Evolutionary conservation across 1,284 basidiomycete species (phyloP).

Genomic region (Singerocomus inundabilis): DNA sequence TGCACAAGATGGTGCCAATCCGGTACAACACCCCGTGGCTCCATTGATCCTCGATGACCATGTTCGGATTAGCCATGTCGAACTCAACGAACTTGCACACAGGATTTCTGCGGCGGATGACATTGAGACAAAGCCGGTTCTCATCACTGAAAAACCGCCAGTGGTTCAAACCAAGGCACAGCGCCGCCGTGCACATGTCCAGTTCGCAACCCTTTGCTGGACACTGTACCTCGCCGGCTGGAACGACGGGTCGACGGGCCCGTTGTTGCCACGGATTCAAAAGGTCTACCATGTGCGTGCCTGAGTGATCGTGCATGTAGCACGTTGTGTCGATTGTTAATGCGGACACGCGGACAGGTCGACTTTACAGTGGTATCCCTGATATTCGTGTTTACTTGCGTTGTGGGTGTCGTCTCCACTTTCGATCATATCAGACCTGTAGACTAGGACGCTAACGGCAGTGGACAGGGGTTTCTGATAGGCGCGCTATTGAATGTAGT

Average conservation of each 20-base stretch:
- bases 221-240: slow-evolving; percentile 32
- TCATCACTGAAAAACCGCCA: background rate
- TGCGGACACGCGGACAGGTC: slow-evolving; percentile 13
- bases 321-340: background rate
- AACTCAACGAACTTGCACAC: slow-evolving; percentile 14
- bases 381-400: slow-evolving; percentile 35
- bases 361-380: slow-evolving; percentile 32
- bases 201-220: slow-evolving; percentile 33
- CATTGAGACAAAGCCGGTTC: background rate
- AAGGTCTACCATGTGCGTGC: slow-evolving; percentile 28
- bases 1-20: slow-evolving; percentile 7
- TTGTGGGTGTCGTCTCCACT: slow-evolving; percentile 16
- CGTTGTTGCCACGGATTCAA: slow-evolving; percentile 34
- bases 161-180: slow-evolving; percentile 21
- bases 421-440: background rate
- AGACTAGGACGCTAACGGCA: slow-evolving; percentile 4
- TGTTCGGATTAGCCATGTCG: background rate
- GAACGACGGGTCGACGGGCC: slow-evolving; percentile 35
- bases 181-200: slow-evolving; percentile 22
- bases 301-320: no score
- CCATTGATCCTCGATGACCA: slow-evolving; percentile 8
- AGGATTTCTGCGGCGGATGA: background rate
- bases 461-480: slow-evolving; percentile 28
- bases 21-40: slow-evolving; percentile 5
- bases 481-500: slow-evolving; percentile 32